Conservation (phyloP, 2,329 filamentous ascomycete genomes). For the Geosmithia flava region DNA sequence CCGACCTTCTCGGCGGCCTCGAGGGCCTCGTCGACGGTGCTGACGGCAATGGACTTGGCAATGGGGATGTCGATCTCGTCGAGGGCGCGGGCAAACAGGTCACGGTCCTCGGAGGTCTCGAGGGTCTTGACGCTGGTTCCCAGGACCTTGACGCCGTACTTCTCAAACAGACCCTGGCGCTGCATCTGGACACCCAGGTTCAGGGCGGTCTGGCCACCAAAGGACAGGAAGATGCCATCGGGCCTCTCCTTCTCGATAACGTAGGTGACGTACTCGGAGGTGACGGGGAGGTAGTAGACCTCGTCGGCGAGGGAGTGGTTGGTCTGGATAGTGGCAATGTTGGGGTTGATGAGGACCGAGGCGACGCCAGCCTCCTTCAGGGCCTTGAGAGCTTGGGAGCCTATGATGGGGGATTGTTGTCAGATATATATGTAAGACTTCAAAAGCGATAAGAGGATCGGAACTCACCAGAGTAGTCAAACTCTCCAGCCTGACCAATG, state of each 20-base stretch:
- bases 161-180: conserved; percentile 87
- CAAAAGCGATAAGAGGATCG: not conserved
- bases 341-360: conserved; percentile 92
- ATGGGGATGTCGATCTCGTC: conserved; percentile 98
- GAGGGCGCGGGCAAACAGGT: conserved; percentile 88
- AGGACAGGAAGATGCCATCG: conserved; percentile 94
- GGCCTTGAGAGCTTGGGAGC: conserved; percentile 91
- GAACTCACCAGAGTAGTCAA: conserved; percentile 87
- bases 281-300: conserved; percentile 96
- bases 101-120: conserved; percentile 89
- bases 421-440: no score
- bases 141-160: conserved; percentile 89
- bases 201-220: conserved; percentile 92
- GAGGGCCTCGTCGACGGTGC: conserved; percentile 83
- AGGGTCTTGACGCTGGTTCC: conserved; percentile 91
- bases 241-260: conserved; percentile 94
- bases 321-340: conserved; percentile 97
- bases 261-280: conserved; percentile 92
- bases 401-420: conserved; percentile 27
- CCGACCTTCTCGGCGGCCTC: conserved; percentile 77
- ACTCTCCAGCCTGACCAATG: conserved; percentile 96
- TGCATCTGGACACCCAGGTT: conserved; percentile 98
- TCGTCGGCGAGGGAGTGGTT: conserved; percentile 93
- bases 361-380: conserved; percentile 88
- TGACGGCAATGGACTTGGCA: conserved; percentile 87